Evolutionary conservation across 495 filamentous ascomycete species (phyloP), one percentile per base, ranked within the genome.

Genomic region (Penicillium desertorum): DNA sequence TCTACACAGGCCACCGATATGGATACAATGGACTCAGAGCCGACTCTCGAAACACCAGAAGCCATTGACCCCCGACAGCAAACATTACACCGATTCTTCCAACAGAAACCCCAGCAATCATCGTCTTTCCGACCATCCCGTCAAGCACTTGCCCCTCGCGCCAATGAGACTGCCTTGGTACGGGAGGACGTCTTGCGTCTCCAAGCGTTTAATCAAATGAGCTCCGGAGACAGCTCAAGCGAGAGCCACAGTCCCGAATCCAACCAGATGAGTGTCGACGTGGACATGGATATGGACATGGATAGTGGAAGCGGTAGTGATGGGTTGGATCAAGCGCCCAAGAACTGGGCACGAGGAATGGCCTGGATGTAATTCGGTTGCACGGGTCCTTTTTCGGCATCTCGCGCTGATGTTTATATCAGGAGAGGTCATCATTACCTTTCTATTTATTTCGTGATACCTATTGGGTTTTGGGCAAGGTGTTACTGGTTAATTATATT

Each of bases 21-120:
- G 7, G 65, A 71, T 45, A 43, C 55, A 25, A 70, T 71, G 66
- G 67, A 77, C 16, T 51, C 58, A 17, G 65, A 67, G 47, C 16
- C 60, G 3, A 49, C 49, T 7, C 23, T 59, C 39, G 51, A 62
- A n/a, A 57, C 62, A 11, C 57, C 69, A 45, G 71, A 74, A 46
- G 64, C 58, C 1, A 36, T 74, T 34, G 76, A 79, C 54, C 74
- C 74, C 23, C 75, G 76, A n/a, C 76, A 79, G 45, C 75, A 77
- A 55, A 74, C 72, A 22, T 49, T 79, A 23, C 70, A 70, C 36
- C 71, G 68, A 53, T 79, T 78, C 64, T 79, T 79, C 61, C 72
- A 72, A 27, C 68, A 71, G n/a, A 57, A 51, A 37, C 29, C 62
- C n/a, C 71, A 68, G 32, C 44, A 60, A 37, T 56, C 62, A 32